Evolutionary conservation across 352 stramenopile genomes (phyloP).

Genomic region (Globisporangium carolinianum): DNA sequence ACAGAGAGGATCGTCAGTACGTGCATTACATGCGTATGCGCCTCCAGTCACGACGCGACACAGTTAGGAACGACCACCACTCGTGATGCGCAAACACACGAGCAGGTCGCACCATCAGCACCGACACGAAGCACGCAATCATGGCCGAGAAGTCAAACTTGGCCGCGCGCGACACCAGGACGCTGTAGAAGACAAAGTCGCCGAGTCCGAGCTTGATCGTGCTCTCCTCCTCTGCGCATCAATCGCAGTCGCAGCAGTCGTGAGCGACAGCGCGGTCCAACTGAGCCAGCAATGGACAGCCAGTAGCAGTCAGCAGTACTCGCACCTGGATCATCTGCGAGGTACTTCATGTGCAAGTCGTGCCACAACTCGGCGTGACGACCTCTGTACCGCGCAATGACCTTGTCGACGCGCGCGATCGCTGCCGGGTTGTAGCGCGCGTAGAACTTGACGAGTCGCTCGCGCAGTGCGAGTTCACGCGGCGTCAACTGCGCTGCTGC

Average conservation of each 20-base stretch:
- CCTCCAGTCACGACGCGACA: too few relatives aligned
- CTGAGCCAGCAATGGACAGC: too few relatives aligned
- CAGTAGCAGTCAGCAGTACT: too few relatives aligned
- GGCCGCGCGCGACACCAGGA: conserved; percentile 95
- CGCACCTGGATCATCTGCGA: conserved; percentile 43
- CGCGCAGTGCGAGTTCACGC: conserved; percentile 23
- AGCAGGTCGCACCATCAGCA: conserved; percentile 82
- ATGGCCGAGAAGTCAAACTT: conserved; percentile 95
- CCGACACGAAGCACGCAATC: conserved; percentile 87
- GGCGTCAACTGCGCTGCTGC: conserved; percentile 53
- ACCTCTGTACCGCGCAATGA: conserved; percentile 68
- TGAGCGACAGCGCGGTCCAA: not conserved
- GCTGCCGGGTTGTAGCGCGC: conserved; percentile 53
- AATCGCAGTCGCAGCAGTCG: not conserved
- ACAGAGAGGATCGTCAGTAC: too few relatives aligned
- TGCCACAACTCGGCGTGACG: conserved; percentile 73
- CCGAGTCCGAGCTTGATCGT: conserved; percentile 94
- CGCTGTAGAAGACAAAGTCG: conserved; percentile 99
- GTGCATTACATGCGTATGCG: too few relatives aligned
- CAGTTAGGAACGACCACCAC: too few relatives aligned
- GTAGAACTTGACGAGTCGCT: conserved; percentile 62
- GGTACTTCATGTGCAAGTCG: conserved; percentile 73
- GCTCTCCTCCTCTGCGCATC: conserved; percentile 46
- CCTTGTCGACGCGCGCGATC: conserved; percentile 58
- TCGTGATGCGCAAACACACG: not conserved